phyloP scores from a whole-genome alignment of 2,329 filamentous ascomycete genomes.

The Epichloe scottii region DNA sequence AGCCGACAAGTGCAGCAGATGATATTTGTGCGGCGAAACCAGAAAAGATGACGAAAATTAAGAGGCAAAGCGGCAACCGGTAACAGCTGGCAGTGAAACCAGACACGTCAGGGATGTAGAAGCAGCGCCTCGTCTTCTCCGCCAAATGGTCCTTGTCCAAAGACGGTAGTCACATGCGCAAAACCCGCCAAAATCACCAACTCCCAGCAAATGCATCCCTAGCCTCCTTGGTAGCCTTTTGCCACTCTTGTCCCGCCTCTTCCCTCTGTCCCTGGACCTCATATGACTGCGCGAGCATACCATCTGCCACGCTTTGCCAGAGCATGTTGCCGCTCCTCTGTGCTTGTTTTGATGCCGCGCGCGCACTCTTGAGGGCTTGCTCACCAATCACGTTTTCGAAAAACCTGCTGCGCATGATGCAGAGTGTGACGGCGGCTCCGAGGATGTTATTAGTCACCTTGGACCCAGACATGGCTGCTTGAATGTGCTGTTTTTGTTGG shows the following conservation, averaged over 20 bases:
- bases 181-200: conserved; percentile 12
- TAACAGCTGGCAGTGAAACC: background rate
- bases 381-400: conserved; percentile 74
- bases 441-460: conserved; percentile 62
- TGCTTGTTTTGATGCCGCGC: conserved; percentile 55
- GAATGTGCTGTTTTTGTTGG: conserved; percentile 66
- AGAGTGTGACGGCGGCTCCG: conserved; percentile 70
- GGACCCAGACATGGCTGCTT: conserved; percentile 57
- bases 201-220: conserved; percentile 28
- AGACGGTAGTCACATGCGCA: conserved; percentile 7
- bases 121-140: background rate
- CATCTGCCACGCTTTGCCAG: conserved; percentile 71
- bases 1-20: background rate
- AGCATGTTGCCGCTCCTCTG: conserved; percentile 57
- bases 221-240: conserved; percentile 29
- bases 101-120: background rate
- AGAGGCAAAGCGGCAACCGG: background rate
- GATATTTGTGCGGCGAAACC: background rate
- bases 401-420: conserved; percentile 71
- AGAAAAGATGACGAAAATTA: background rate
- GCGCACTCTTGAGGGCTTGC: conserved; percentile 64
- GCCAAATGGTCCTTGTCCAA: background rate
- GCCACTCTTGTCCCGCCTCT: conserved; percentile 27
- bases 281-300: conserved; percentile 63
- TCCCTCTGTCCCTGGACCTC: conserved; percentile 55